A percentile compares a stretch with the other conserved stretches of the same genome.
Evolutionary conservation across 2,329 filamentous ascomycete species (phyloP).

Genomic region (Amphichorda felina): DNA sequence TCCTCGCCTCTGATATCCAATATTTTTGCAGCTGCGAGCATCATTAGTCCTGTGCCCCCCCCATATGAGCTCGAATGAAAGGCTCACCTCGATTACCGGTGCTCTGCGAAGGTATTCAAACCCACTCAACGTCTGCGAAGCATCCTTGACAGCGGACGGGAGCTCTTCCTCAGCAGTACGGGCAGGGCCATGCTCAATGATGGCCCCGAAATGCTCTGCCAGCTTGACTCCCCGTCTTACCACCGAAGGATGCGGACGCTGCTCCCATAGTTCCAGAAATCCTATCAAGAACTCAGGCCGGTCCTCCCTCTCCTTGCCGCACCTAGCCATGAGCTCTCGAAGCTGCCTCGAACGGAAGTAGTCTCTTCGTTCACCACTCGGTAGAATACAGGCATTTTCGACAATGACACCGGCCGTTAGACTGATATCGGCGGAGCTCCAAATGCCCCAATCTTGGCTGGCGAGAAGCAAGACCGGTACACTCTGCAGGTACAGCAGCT

Average conservation of each 20-base stretch:
- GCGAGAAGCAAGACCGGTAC: constrained; percentile 10
- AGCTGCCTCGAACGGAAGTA: constrained; percentile 27
- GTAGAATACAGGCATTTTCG: constrained; percentile 27
- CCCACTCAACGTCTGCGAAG: constrained; percentile 13
- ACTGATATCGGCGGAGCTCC: constrained; percentile 14
- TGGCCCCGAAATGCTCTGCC: constrained; percentile 21
- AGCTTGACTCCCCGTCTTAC: constrained; percentile 22
- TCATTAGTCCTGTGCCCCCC: no score
- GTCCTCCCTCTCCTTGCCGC: constrained; percentile 15
- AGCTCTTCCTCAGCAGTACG: constrained; percentile 4
- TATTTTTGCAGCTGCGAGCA: constrained; percentile 12
- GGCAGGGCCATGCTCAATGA: constrained; percentile 15
- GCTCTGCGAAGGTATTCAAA: constrained; percentile 21
- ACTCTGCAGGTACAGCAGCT: constrained; percentile 2
- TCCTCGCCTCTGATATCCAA: constrained; percentile 13
- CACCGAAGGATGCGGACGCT: constrained; percentile 17
- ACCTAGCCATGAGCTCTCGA: constrained; percentile 16
- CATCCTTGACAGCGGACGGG: neutral
- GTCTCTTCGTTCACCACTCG: constrained; percentile 25
- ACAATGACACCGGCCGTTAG: constrained; percentile 24
- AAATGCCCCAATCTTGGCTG: constrained; percentile 8
- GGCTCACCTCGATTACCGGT: constrained; percentile 12
- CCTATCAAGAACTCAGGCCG: constrained; percentile 22
- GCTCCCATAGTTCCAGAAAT: constrained; percentile 21
- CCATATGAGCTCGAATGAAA: neutral